Evolutionary conservation across 345 rosid species (phyloP), one percentile per base, ranked within the genome.

Genomic region (Orychophragmus violaceus): DNA sequence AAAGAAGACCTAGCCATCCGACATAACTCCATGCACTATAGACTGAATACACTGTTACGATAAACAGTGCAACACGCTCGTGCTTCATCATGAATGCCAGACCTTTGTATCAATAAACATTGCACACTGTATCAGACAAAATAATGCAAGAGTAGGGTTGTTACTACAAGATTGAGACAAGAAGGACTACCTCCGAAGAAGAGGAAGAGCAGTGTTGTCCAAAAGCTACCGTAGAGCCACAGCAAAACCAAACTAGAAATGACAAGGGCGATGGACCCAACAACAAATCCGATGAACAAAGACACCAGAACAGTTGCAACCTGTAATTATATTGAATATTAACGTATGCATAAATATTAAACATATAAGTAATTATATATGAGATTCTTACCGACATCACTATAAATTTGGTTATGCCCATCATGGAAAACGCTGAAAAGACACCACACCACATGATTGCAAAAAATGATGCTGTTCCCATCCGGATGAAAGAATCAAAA

Each of bases 171-270:
- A 33, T 32, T 53, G 27, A 67, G 62, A 24, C 16, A 44, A 13
- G 24, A 59, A 67, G 14, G 23, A 32, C 17, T 71, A 94, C 99
- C 97, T 80, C 85, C 95, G 6, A 87, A 63, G 36, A 82, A 67
- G 54, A 88, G 78, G 63, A 87, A 79, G 68, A 84, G 71, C 32
- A 82, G 58, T 22, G 97, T 87, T 55, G 83, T 84, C 97, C 97
- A 90, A 74, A 90, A 87, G 77, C 99, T 90, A 81, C 99, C 97
- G 79, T 85, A 88, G 58, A 86, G 78, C 96, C 97, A 90, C 23
- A 90, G 74, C 49, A 89, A 77, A 82, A 83, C 59, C 22, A 77
- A 67, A 62, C 91, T 95, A 69, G 77, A 80, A 65, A 84, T 56
- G 69, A 86, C 88, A 74, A 87, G 80, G 41, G 82, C 74, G 39